These are phyloP conservation scores for Periconia macrospinosa DNA, from an alignment of 2,329 filamentous ascomycete species.

Conservation along the genomic window DNA sequence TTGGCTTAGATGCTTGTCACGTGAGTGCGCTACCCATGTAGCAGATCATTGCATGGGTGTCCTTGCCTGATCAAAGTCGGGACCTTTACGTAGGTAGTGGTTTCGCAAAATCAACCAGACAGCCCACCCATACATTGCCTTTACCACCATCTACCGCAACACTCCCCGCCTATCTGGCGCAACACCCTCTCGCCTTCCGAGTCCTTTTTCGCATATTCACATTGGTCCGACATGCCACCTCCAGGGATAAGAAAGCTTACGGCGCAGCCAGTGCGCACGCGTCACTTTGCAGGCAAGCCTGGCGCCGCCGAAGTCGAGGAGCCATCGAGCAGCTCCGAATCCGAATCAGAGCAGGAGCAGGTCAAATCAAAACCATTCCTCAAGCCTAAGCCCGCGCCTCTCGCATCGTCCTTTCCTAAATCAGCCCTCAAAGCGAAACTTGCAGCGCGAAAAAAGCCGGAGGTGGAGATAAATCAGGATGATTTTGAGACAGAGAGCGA, in stretches of 20 bases:
- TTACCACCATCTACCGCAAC: too few relatives aligned
- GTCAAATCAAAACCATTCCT: conserved; percentile 52
- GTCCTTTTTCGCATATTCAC: not conserved
- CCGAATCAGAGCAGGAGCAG: conserved; percentile 55
- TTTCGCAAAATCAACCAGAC: too few relatives aligned
- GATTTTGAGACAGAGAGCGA: conserved; percentile 63
- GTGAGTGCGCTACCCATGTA: too few relatives aligned
- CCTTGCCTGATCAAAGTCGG: too few relatives aligned
- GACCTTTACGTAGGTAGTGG: too few relatives aligned
- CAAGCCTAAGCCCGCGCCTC: conserved; percentile 42
- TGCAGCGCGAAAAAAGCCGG: conserved; percentile 40
- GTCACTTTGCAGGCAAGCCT: conserved; percentile 84
- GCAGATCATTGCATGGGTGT: too few relatives aligned
- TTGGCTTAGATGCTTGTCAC: too few relatives aligned
- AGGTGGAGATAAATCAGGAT: conserved; percentile 46
- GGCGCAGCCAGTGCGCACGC: conserved; percentile 78
- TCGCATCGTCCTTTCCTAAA: conserved; percentile 52
- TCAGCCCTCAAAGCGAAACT: conserved; percentile 47
- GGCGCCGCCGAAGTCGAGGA: conserved; percentile 49
- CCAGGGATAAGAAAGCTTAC: conserved; percentile 75
- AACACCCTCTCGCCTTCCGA: not conserved
- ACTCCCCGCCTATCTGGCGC: not conserved
- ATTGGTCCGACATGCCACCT: conserved; percentile 48
- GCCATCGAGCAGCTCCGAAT: conserved; percentile 47
- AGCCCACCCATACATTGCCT: too few relatives aligned